Percentiles rank a stretch among this genome's conserved stretches.
Evolutionary conservation across 148 eudicot genomes (phyloP).

Genomic region (Heliamphora exappendiculata): DNA sequence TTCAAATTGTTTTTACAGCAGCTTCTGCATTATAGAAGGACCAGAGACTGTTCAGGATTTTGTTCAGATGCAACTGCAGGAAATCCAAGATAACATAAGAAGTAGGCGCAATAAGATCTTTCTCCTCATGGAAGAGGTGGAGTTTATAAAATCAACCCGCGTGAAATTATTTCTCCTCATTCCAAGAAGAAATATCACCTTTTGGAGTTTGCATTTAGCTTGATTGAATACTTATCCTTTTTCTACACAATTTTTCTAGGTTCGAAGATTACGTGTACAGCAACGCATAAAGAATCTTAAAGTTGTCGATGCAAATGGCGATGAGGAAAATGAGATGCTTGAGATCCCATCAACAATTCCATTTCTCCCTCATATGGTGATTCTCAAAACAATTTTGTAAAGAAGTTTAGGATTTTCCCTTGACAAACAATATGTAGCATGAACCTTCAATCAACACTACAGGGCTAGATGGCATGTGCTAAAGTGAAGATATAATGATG

Average conservation of each 20-base stretch:
- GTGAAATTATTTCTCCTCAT: neutral
- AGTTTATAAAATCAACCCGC: neutral
- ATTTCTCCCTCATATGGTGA: slow-evolving; percentile 84
- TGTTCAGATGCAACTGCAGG: slow-evolving; percentile 66
- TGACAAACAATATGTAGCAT: neutral
- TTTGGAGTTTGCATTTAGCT: neutral
- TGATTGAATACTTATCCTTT: neutral
- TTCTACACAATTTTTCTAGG: slow-evolving; percentile 26
- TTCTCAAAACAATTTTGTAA: slow-evolving; percentile 9
- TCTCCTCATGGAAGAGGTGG: slow-evolving; percentile 98
- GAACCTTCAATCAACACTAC: neutral
- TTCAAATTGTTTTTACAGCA: slow-evolving; percentile 30
- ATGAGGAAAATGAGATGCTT: slow-evolving; percentile 81
- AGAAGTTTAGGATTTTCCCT: neutral
- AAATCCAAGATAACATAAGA: slow-evolving; percentile 76
- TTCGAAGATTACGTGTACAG: slow-evolving; percentile 81
- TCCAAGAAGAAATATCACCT: neutral
- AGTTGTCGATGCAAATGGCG: slow-evolving; percentile 32
- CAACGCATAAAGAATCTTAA: slow-evolving; percentile 59
- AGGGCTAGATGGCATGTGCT: neutral
- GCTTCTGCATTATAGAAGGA: slow-evolving; percentile 93
- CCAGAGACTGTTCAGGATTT: slow-evolving; percentile 93
- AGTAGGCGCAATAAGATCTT: slow-evolving; percentile 92
- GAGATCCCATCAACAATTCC: slow-evolving; percentile 84
- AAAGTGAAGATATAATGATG: neutral